Evolutionary conservation across 208 protist genomes (phyloP), one percentile per base, ranked within the genome.

Genomic region (Sergeia podlipaevii): DNA sequence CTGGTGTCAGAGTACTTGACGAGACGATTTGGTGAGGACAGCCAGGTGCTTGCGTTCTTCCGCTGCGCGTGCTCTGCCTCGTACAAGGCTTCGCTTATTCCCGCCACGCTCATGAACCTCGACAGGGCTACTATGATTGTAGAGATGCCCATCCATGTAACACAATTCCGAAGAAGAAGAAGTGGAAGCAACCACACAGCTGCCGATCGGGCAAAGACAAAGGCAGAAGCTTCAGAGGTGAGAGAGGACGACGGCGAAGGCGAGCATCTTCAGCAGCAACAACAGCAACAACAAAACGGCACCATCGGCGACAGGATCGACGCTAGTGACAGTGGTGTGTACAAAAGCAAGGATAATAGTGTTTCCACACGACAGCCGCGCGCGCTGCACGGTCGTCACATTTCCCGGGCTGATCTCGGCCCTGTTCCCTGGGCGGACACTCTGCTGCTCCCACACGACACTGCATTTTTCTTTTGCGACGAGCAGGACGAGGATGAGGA

Each of bases 1-100:
- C 63, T 77, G 64, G 37, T 82, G 38, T 33, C 39, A 1, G 59
- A 60, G 21, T 93, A 83, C 65, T 36, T 85, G 50, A 24, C 65
- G 8, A 52, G 77, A 27, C 81, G 86, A 15, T 93, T 93, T 56
- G 78, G 82, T 3, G 32, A 46, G 1, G 60, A 68, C 30, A 74
- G 62, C 30, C 20, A 64, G 4, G 70, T 79, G 5, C 46, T 76
- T 38, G 36, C 55, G 2, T 88, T 85, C 57, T 66, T 81, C 41
- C 72, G 61, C 20, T 73, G 51, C 51, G 65, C 73, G 10, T 68
- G 63, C 23, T 73, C 78, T 2, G 55, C 48, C 45, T 58, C 68
- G 27, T 89, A 83, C 45, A 39, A 62, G 7, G 20, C 30, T 21
- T 33, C 33, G 7, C 10, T 15, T 44, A 37, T 6, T 23, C 49